Evolutionary conservation across 1,139 yeast species (phyloP).

Genomic region (Scheffersomyces insectosa): DNA sequence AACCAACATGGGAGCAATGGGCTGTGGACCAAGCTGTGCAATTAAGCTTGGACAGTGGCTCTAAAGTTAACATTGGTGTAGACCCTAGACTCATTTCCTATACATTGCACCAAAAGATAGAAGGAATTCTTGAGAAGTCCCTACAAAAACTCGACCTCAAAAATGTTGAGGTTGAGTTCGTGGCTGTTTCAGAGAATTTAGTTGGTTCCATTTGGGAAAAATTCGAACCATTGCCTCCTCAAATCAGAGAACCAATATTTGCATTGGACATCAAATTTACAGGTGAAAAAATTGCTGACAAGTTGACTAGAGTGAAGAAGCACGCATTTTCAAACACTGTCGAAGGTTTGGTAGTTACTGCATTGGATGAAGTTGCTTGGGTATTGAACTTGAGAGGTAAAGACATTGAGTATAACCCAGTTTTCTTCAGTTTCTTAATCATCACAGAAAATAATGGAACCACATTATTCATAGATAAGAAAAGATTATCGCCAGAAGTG

Average conservation of each 20-base stretch:
- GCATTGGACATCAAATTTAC: constrained; percentile 45
- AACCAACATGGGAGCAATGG: constrained; percentile 90
- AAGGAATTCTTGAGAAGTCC: constrained; percentile 21
- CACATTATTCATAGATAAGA: constrained; percentile 58
- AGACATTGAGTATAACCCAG: constrained; percentile 88
- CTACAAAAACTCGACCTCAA: constrained; percentile 15
- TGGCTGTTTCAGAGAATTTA: constrained; percentile 68
- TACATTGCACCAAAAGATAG: constrained; percentile 32
- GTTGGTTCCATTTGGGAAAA: constrained; percentile 74
- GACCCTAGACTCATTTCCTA: constrained; percentile 69
- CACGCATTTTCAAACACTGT: constrained; percentile 43
- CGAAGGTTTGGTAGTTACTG: constrained; percentile 57
- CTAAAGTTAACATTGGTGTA: constrained; percentile 43
- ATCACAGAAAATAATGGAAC: constrained; percentile 51
- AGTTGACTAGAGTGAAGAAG: constrained; percentile 47
- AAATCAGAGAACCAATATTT: constrained; percentile 44
- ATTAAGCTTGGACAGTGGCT: constrained; percentile 42
- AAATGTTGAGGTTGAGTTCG: constrained; percentile 54
- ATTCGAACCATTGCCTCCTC: constrained; percentile 50
- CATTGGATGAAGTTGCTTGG: constrained; percentile 94
- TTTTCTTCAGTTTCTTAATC: constrained; percentile 79
- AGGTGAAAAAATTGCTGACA: constrained; percentile 49
- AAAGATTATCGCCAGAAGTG: constrained; percentile 14
- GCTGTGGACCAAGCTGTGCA: constrained; percentile 63
- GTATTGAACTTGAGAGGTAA: constrained; percentile 81